Percentiles rank a stretch among this genome's conserved stretches.
Conservation (phyloP, 352 stramenopile genomes). For the Pythium monospermum region DNA sequence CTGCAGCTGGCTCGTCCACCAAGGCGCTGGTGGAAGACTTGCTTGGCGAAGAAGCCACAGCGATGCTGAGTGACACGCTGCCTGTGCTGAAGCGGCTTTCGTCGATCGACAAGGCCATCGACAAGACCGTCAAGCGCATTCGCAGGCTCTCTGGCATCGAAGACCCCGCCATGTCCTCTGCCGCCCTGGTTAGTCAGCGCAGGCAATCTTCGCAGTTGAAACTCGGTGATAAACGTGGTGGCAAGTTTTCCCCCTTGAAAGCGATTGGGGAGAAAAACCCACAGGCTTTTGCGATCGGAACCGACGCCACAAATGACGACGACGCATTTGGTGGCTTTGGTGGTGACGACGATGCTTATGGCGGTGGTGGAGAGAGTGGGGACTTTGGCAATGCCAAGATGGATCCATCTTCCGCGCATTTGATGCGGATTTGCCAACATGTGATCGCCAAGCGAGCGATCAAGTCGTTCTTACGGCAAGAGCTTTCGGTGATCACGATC, state of each 20-base stretch:
- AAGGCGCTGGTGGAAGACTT: slow-evolving; percentile 9
- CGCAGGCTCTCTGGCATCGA: slow-evolving; percentile 37
- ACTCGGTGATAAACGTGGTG: not conserved
- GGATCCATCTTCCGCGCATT: slow-evolving; percentile 48
- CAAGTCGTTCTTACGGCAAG: slow-evolving; percentile 52
- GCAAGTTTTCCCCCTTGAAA: slow-evolving; percentile 34
- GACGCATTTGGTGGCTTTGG: slow-evolving; percentile 16
- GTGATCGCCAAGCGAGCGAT: slow-evolving; percentile 68
- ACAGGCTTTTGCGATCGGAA: slow-evolving; percentile 1
- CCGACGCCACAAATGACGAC: not conserved
- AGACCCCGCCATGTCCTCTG: not conserved
- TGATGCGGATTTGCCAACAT: slow-evolving; percentile 67
- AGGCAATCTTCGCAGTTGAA: not conserved
- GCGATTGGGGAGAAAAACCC: slow-evolving; percentile 30
- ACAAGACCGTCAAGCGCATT: slow-evolving; percentile 54
- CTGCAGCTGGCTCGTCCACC: too few species aligned
- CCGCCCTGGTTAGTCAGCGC: not conserved
- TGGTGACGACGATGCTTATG: slow-evolving; percentile 19
- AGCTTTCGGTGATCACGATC: slow-evolving; percentile 57
- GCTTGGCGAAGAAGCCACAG: slow-evolving; percentile 15
- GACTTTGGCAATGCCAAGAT: slow-evolving; percentile 25
- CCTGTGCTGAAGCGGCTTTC: slow-evolving; percentile 36
- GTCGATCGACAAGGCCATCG: slow-evolving; percentile 63
- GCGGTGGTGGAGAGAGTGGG: not conserved
- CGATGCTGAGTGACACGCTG: slow-evolving; percentile 10